Evolutionary conservation across 1,139 yeast species (phyloP), one percentile per base, ranked within the genome.

Genomic region (Pneumocystis oryctolagi): DNA sequence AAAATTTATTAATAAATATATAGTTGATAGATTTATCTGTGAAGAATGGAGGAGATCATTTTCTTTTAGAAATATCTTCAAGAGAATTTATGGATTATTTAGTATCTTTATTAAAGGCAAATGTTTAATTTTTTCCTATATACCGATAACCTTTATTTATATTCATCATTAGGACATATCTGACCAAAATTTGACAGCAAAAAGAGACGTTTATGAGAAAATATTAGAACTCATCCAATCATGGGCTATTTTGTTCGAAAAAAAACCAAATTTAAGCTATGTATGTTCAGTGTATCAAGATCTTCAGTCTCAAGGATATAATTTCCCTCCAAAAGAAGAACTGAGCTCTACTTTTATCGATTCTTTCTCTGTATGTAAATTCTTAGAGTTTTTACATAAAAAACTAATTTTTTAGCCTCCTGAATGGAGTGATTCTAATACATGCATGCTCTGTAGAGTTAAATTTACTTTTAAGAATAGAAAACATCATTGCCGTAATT

Each of bases 391-490:
- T 28, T 32, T 39, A 5, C 5, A 3, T 20, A 5, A 8, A 28
- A 31, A 47, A 57, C 16, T n/a, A n/a, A n/a, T 25, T 47, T 9
- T 47, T 5, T 34, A 65, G 4, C 97, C 99, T 2, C 98, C 98
- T 0, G 97, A 90, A 70, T 92, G 99, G 99, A 84, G 87, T 31
- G 98, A 94, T 71, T 85, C 89, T 20, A 96, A 89, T 70, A 89
- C 88, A 14, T 92, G 99, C 73, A 90, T 94, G 97, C 84, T 88
- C 65, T 89, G 97, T 70, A 89, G 95, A 63, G 82, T 80, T 47
- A 77, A 85, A 16, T 92, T 92, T 70, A 79, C 94, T 1, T 81
- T 90, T 73, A 77, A 90, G 67, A 89, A 88, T 72, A 79, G 99
- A 70, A 89, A 92, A 72, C 99, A 92, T 73, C 98, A 92, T 74